Conservation (phyloP, 768 basidiomycete genomes). For the Tephrocybe rancida region DNA sequence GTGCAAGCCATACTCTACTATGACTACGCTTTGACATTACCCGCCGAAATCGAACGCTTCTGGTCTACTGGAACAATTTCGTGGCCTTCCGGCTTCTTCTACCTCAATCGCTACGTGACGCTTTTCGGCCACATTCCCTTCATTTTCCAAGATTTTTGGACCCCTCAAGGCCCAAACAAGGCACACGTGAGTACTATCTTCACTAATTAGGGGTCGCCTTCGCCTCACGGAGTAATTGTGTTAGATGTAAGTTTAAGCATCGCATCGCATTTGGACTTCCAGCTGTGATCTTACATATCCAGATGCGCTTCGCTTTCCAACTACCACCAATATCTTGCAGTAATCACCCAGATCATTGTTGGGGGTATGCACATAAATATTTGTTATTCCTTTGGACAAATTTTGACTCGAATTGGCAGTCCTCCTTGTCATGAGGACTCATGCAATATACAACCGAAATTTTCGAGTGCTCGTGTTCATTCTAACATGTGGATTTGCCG, state of each 20-base stretch:
- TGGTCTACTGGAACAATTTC: conserved; percentile 36
- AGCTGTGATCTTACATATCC: no score
- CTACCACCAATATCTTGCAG: conserved; percentile 33
- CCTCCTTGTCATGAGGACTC: conserved; percentile 37
- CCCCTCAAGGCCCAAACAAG: conserved; percentile 23
- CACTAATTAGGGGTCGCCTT: no score
- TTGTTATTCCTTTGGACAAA: no score
- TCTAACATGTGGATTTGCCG: conserved; percentile 24
- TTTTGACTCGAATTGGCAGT: no score
- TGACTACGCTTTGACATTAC: conserved; percentile 50
- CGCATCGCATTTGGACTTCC: neutral
- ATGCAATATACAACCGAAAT: conserved; percentile 39
- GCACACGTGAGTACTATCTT: no score
- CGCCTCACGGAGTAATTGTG: neutral
- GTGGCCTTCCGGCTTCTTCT: conserved; percentile 39
- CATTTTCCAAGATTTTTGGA: conserved; percentile 34
- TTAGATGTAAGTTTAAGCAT: conserved; percentile 3
- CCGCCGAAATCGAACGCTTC: conserved; percentile 43
- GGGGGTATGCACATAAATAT: neutral
- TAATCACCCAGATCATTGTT: conserved; percentile 38
- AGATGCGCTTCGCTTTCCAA: conserved; percentile 27
- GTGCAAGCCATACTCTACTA: conserved; percentile 42
- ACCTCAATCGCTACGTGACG: conserved; percentile 44
- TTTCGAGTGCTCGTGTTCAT: conserved; percentile 28
- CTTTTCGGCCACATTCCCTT: conserved; percentile 41